Base-by-base conservation (phyloP, 23 red algal species). In the Gracilaria caudata region DNA sequence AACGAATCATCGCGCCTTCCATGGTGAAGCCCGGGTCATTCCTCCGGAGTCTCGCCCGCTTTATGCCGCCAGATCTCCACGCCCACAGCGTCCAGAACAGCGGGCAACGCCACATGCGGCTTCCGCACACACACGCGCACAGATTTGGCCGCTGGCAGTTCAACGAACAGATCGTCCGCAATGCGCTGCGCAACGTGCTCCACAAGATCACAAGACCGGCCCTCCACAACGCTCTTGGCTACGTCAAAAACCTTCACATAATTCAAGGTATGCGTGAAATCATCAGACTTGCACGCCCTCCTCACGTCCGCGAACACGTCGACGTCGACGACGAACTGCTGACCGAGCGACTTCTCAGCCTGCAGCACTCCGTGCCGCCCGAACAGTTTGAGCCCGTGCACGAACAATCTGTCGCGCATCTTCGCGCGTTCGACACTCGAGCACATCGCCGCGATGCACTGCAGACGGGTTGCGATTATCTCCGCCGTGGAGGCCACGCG, bases 301-400 rank as follows among this genome's bases (percentile, higher is more conserved):
- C 64, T 9, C 44, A 80, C 51, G 64, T 70, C 51, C 29, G 87
- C 80, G 11, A 75, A 60, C 32, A 90, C 77, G 16, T 90, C 86
- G 38, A 95, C 71, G 44, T 95, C 94, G 17, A 95, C 78, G 9
- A 92, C 79, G 84, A 95, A 95, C 44, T 57, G 76, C 49, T 95
- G 94, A 3, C 94, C 94, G 21, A 95, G 79, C 43, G 82, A 47
- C 45, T 58, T 65, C 81, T 95, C 94, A 36, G 86, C 94, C 2
- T 60, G 70, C 26, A 84, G 70, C 65, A 90, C 94, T 7, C 94
- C 94, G 68, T 95, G 94, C 25, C 85, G 78, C 33, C 78, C 94
- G 36, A 73, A 86, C 13, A 95, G 88, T 19, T 68, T 49, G 32
- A 95, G 81, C 36, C 94, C 94, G 78, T 38, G 80, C 49, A 95